Conservation (phyloP, 2,329 filamentous ascomycete genomes). For the Dendrostoma leiphaemia region DNA sequence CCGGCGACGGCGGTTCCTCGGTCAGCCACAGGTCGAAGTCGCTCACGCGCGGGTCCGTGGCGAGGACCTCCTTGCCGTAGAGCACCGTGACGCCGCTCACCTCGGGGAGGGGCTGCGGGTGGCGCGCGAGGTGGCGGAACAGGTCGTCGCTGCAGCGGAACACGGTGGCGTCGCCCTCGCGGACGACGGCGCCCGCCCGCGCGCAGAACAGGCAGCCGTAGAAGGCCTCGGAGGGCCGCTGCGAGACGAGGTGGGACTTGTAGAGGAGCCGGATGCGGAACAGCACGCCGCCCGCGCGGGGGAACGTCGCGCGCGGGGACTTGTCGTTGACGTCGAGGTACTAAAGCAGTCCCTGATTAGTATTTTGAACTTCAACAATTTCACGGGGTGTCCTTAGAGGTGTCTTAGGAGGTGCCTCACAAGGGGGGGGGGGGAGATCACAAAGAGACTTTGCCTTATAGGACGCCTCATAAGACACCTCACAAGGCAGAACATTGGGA, state of each 20-base stretch:
- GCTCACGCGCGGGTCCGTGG: slow-evolving; percentile 3
- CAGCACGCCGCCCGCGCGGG: slow-evolving; percentile 25
- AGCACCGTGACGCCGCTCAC: slow-evolving; percentile 36
- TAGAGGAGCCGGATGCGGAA: slow-evolving; percentile 41
- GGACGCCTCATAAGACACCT: too few relatives aligned
- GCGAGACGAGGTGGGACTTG: slow-evolving; percentile 39
- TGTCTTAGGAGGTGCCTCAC: too few relatives aligned
- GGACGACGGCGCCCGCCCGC: slow-evolving; percentile 30
- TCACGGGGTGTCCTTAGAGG: background rate
- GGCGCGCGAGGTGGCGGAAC: slow-evolving; percentile 36
- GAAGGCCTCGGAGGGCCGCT: slow-evolving; percentile 28
- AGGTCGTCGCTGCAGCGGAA: slow-evolving; percentile 36
- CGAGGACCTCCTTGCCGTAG: slow-evolving; percentile 29
- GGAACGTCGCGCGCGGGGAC: slow-evolving; percentile 10
- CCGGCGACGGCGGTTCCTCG: slow-evolving; percentile 27
- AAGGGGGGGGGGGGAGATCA: too few relatives aligned
- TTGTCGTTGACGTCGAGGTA: slow-evolving; percentile 14
- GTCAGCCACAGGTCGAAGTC: slow-evolving; percentile 30
- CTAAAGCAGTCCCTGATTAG: too few relatives aligned
- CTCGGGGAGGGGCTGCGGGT: slow-evolving; percentile 37
- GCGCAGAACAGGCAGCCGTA: slow-evolving; percentile 41
- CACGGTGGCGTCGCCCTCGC: slow-evolving; percentile 41
- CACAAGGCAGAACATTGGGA: background rate
- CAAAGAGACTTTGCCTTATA: too few relatives aligned
- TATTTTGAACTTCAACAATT: background rate